Evolutionary conservation across 2,329 filamentous ascomycete genomes (phyloP).

Genomic region (Exophiala calicioides): DNA sequence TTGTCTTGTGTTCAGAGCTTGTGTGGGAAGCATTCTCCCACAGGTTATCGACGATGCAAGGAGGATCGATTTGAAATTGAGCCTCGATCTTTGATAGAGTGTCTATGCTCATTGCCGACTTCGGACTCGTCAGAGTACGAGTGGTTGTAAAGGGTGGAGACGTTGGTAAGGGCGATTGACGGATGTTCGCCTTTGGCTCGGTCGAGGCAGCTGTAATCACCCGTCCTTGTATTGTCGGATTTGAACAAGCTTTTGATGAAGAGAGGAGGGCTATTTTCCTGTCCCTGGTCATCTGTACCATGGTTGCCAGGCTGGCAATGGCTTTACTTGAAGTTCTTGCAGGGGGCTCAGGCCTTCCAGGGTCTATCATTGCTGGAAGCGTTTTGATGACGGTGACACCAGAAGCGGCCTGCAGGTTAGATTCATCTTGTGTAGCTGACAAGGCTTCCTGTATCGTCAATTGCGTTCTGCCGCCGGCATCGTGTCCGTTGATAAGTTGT

Average conservation of each 20-base stretch:
- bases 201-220: neutral
- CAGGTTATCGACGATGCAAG: neutral
- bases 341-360: slow-evolving; percentile 3
- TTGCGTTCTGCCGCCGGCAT: slow-evolving; percentile 1
- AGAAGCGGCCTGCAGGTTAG: neutral
- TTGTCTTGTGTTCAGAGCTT: slow-evolving; percentile 6
- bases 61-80: slow-evolving; percentile 11
- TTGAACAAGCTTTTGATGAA: neutral
- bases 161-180: slow-evolving; percentile 3
- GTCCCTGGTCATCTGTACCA: slow-evolving; percentile 10
- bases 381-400: slow-evolving; percentile 4
- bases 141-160: slow-evolving; percentile 11
- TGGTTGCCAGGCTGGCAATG: slow-evolving; percentile 3
- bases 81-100: slow-evolving; percentile 26
- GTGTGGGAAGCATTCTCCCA: neutral
- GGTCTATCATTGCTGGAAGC: neutral
- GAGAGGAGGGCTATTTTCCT: too few relatives aligned
- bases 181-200: neutral
- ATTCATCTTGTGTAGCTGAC: neutral
- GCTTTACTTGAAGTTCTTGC: slow-evolving; percentile 14
- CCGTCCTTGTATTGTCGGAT: neutral
- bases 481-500: neutral
- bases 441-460: slow-evolving; percentile 9
- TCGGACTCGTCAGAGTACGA: slow-evolving; percentile 4
- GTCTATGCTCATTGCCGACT: slow-evolving; percentile 21